Percentiles rank a stretch among this genome's conserved stretches.
Evolutionary conservation across 2,329 filamentous ascomycete genomes (phyloP).

Genomic region (Fusarium sublunatum): DNA sequence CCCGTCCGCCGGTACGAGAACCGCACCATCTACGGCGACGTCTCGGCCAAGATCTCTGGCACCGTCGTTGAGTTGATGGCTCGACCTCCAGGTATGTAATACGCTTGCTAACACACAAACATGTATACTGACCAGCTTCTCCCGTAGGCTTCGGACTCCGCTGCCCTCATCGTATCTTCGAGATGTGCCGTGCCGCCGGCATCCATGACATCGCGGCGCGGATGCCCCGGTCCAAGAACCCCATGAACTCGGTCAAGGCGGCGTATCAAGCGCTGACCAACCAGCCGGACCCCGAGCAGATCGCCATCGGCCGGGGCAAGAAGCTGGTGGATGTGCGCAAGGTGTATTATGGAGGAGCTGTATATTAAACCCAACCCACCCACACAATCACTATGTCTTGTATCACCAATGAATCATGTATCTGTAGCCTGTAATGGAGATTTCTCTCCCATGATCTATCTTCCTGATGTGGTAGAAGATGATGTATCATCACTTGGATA

Average conservation of each 20-base stretch:
- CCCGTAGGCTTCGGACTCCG: constrained; percentile 88
- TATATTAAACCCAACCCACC: constrained; percentile 60
- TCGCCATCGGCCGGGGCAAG: constrained; percentile 88
- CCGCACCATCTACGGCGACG: constrained; percentile 88
- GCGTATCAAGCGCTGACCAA: constrained; percentile 82
- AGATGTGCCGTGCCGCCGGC: constrained; percentile 88
- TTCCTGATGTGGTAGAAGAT: constrained; percentile 21
- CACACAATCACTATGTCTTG: constrained; percentile 26
- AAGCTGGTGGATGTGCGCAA: constrained; percentile 96
- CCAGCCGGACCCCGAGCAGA: constrained; percentile 88
- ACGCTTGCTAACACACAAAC: constrained; percentile 21
- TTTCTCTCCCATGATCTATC: constrained; percentile 14
- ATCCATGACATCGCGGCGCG: constrained; percentile 87
- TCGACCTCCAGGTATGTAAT: constrained; percentile 82
- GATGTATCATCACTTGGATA: constrained; percentile 31
- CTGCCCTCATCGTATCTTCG: constrained; percentile 90
- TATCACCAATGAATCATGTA: constrained; percentile 43
- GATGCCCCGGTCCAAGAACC: constrained; percentile 88
- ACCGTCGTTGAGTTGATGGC: constrained; percentile 83
- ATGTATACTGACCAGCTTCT: constrained; percentile 9
- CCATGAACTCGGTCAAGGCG: constrained; percentile 98
- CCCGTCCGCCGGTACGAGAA: constrained; percentile 93
- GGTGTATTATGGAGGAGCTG: constrained; percentile 91
- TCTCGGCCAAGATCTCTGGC: constrained; percentile 87
- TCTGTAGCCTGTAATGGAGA: constrained; percentile 43